These are phyloP conservation scores for Microbotryum intermedium DNA, from an alignment of 1,284 basidiomycete genomes.

Conservation along the genomic window DNA sequence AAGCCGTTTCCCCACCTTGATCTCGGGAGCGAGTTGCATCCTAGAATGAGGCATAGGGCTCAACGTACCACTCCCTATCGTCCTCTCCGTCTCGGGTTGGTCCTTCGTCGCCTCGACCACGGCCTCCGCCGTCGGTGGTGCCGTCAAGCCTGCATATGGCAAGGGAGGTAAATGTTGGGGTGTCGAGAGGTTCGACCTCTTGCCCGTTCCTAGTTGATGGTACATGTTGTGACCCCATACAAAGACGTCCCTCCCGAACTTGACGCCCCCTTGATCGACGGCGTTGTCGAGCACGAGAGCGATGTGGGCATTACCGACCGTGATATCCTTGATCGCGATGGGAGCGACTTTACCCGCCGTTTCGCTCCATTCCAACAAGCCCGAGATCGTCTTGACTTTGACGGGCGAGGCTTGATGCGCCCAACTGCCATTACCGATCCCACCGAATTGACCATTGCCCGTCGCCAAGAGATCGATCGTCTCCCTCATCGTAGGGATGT, in stretches of 20 bases:
- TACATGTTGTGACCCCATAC: conserved; percentile 45
- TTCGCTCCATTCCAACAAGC: conserved; percentile 73
- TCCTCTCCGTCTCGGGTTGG: conserved; percentile 43
- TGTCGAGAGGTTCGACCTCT: conserved; percentile 59
- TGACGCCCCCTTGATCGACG: conserved; percentile 42
- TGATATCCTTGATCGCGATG: conserved; percentile 59
- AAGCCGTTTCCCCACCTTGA: conserved; percentile 2
- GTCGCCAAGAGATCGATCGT: conserved; percentile 40
- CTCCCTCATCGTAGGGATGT: neutral
- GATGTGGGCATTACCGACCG: conserved; percentile 59
- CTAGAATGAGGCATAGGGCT: conserved; percentile 43
- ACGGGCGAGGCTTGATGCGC: conserved; percentile 64
- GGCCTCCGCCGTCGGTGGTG: conserved; percentile 30
- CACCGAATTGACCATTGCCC: conserved; percentile 77
- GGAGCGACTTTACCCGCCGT: conserved; percentile 53
- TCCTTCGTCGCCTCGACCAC: conserved; percentile 8
- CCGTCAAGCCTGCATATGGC: conserved; percentile 43
- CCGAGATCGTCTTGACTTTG: conserved; percentile 71
- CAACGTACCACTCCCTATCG: conserved; percentile 37
- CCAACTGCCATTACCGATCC: conserved; percentile 72
- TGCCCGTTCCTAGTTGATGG: conserved; percentile 64
- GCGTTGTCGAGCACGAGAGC: conserved; percentile 61
- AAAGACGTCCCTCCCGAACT: conserved; percentile 48
- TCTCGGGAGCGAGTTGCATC: conserved; percentile 36
- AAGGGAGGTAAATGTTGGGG: conserved; percentile 52